Evolutionary conservation across 768 basidiomycete genomes (phyloP).

Genomic region (Wakefieldia striispora): DNA sequence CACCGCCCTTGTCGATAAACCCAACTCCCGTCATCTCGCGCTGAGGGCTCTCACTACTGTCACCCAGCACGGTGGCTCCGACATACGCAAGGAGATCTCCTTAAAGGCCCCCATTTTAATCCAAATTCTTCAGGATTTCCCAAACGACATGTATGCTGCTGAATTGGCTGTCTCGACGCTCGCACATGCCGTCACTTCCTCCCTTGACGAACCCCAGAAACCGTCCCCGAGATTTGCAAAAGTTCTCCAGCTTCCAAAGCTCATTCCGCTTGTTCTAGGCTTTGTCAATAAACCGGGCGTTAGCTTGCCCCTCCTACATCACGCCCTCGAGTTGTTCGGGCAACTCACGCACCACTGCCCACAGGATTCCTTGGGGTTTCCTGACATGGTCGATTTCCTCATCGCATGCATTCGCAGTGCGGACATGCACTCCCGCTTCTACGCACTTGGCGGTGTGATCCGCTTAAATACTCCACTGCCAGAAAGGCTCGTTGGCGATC

Average conservation of each 20-base stretch:
- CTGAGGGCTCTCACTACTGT: slow-evolving; percentile 52
- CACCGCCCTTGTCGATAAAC: slow-evolving; percentile 46
- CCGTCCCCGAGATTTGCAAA: slow-evolving; percentile 35
- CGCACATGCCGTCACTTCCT: slow-evolving; percentile 46
- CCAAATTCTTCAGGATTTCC: slow-evolving; percentile 45
- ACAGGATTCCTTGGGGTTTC: slow-evolving; percentile 41
- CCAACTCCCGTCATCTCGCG: slow-evolving; percentile 46
- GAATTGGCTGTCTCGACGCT: slow-evolving; percentile 51
- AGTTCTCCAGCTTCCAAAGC: slow-evolving; percentile 39
- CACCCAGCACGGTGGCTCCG: slow-evolving; percentile 55
- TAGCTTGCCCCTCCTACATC: slow-evolving; percentile 43
- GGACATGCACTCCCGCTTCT: slow-evolving; percentile 51
- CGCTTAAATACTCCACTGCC: slow-evolving; percentile 45
- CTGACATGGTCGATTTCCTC: slow-evolving; percentile 45
- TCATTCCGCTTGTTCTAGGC: slow-evolving; percentile 43
- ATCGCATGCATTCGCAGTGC: slow-evolving; percentile 52
- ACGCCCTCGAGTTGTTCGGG: slow-evolving; percentile 47
- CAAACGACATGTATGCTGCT: slow-evolving; percentile 45
- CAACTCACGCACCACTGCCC: slow-evolving; percentile 42
- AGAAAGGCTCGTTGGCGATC: slow-evolving; percentile 45
- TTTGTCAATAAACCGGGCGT: slow-evolving; percentile 41
- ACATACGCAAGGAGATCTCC: slow-evolving; percentile 50
- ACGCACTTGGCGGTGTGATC: slow-evolving; percentile 51
- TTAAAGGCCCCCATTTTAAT: slow-evolving; percentile 37
- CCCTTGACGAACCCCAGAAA: slow-evolving; percentile 36